phyloP scores from a whole-genome alignment of 768 basidiomycete genomes.

The Suillus occidentalis region DNA sequence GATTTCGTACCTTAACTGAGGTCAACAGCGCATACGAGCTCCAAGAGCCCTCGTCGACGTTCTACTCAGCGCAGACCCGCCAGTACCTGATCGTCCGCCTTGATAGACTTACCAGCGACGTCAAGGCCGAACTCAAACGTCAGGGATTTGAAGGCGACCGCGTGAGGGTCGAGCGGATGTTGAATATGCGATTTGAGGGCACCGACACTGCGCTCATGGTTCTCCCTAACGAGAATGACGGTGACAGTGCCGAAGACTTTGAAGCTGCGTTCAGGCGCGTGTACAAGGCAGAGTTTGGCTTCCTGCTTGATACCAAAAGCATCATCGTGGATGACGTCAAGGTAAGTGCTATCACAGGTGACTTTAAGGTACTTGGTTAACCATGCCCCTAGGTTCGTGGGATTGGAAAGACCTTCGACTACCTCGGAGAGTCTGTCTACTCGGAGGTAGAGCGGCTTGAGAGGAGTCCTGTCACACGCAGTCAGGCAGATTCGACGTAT shows the following conservation, averaged over 20 bases:
- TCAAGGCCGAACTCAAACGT: conserved; percentile 61
- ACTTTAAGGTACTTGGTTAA: neutral
- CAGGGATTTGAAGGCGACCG: conserved; percentile 81
- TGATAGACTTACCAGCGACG: conserved; percentile 63
- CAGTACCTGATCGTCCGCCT: conserved; percentile 59
- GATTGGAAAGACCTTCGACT: conserved; percentile 87
- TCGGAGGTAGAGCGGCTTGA: conserved; percentile 62
- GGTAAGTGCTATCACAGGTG: conserved; percentile 35
- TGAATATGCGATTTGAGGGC: conserved; percentile 93
- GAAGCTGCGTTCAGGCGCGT: conserved; percentile 74
- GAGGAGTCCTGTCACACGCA: conserved; percentile 36
- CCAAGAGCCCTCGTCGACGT: conserved; percentile 86
- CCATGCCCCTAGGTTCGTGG: conserved; percentile 63
- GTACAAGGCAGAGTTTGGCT: conserved; percentile 90
- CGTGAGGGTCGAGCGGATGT: conserved; percentile 76
- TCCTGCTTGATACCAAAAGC: conserved; percentile 79
- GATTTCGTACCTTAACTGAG: neutral
- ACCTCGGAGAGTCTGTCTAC: conserved; percentile 77
- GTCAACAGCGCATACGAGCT: conserved; percentile 69
- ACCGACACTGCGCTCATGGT: conserved; percentile 94
- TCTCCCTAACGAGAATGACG: conserved; percentile 49
- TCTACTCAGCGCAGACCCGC: conserved; percentile 63
- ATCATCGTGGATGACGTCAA: conserved; percentile 93
- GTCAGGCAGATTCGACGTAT: conserved; percentile 50
- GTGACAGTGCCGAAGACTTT: conserved; percentile 68